Evolutionary conservation across 1,284 basidiomycete species (phyloP).

Genomic region (Leccinum angustisporum): DNA sequence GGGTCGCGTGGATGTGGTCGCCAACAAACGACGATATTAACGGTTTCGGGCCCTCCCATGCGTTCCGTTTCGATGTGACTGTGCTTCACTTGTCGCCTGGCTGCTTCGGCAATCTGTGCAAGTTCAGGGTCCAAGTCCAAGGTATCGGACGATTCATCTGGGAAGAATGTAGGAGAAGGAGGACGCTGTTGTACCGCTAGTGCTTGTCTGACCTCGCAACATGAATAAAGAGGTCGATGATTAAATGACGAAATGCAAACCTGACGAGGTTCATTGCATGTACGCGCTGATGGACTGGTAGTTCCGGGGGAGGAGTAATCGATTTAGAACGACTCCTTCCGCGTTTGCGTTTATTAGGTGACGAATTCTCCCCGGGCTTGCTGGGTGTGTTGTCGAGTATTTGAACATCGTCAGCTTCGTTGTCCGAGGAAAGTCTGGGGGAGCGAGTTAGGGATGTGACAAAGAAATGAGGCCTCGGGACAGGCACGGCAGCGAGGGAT

Average conservation of each 20-base stretch:
- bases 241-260: constrained; percentile 37
- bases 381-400: constrained; percentile 34
- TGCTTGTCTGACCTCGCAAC: constrained; percentile 41
- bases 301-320: constrained; percentile 68
- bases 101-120: constrained; percentile 47
- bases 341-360: constrained; percentile 42
- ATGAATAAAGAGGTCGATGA: constrained; percentile 13
- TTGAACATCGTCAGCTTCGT: constrained; percentile 47
- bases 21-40: constrained; percentile 60
- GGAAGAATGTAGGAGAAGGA: constrained; percentile 42
- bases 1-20: constrained; percentile 57
- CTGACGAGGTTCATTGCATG: constrained; percentile 56
- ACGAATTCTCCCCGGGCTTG: constrained; percentile 14
- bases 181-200: constrained; percentile 42
- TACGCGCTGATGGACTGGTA: constrained; percentile 51
- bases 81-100: constrained; percentile 27
- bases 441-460: constrained; percentile 12
- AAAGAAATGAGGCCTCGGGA: background rate
- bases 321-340: constrained; percentile 62
- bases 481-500: background rate
- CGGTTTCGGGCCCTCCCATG: constrained; percentile 41
- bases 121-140: constrained; percentile 62
- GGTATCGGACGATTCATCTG: constrained; percentile 51
- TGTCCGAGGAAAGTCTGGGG: constrained; percentile 43
- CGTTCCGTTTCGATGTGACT: constrained; percentile 22